Base-by-base conservation (phyloP, 257 asterid species). In the Solanum gracilifrons region DNA sequence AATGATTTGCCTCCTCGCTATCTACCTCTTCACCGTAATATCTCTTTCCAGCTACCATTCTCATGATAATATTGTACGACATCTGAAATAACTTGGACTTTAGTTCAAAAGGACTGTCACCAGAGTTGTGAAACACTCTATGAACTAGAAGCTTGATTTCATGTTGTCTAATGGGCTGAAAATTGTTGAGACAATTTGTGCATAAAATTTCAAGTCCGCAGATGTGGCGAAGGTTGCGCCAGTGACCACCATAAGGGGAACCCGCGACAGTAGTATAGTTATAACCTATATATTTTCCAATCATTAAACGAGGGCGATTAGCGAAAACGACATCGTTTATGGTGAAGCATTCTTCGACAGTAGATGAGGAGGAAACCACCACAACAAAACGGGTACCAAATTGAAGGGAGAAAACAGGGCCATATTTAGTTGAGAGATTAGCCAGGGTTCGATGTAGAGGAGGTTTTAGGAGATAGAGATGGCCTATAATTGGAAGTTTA, bases 11-110 rank as follows among this genome's bases (percentile, higher is more conserved):
- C 89, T 91, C 94, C 21, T 88, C 87, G 13, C 84, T 48, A 2
- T 88, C 89, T 37, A 72, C 95, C 4, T 71, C 93, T 37, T 66
- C 95, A 0, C 97, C 95, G 5, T 74, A 91, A 41, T 90, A 90
- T 8, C 94, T 77, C 88, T 95, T 94, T 16, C 96, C 96, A 12
- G 92, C 92, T 0, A 93, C 89, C 97, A 94, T 95, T 68, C 96
- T 92, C 96, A 91, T 88, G 27, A 95, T 92, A 21, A 82, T 83
- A 29, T 94, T 95, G 71, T 91, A 90, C 0, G 92, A 85, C 82
- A 92, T 51, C 86, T 87, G 94, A 9, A 91, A 88, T 1, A 95
- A 43, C 15, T 48, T 16, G 0, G 91, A 51, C 62, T 90, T 89
- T 36, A 93, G 88, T 25, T 90, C 93, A 2, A 94, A 93, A 9